Conservation (phyloP, 352 stramenopile genomes). For the Sclerospora graminicola region DNA sequence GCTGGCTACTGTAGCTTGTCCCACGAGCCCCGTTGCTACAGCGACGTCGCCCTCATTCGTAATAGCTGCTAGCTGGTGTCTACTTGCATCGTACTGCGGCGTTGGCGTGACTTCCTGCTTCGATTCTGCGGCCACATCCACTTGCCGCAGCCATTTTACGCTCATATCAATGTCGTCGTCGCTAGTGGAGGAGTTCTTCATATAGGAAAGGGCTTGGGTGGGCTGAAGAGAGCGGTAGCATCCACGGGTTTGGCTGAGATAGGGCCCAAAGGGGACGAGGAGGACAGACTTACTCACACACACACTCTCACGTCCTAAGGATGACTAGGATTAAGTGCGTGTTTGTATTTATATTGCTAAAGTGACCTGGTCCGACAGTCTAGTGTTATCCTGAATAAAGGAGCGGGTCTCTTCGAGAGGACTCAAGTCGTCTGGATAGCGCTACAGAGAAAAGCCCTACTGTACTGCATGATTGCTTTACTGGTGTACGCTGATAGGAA, state of each 20-base stretch:
- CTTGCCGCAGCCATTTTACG: conserved; percentile 11
- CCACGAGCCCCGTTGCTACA: conserved; percentile 3
- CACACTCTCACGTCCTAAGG: neutral
- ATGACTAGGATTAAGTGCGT: neutral
- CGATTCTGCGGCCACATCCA: conserved; percentile 1
- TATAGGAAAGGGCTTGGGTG: conserved; percentile 9
- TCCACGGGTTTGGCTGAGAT: conserved; percentile 19
- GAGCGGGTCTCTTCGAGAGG: too few relatives aligned
- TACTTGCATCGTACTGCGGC: conserved; percentile 11
- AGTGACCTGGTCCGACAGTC: too few relatives aligned
- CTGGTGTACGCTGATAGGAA: too few relatives aligned
- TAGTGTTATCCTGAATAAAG: too few relatives aligned
- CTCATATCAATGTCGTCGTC: conserved; percentile 17
- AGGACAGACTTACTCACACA: too few relatives aligned
- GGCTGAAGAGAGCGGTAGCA: conserved; percentile 15
- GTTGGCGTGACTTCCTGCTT: conserved; percentile 4
- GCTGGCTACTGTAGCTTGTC: conserved; percentile 8
- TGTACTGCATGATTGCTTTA: too few relatives aligned
- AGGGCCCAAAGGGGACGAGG: conserved; percentile 13
- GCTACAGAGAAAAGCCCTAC: too few relatives aligned
- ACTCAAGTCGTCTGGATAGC: neutral
- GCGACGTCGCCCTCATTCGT: conserved; percentile 20
- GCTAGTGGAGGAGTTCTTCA: conserved; percentile 19
- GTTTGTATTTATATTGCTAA: conserved; percentile 13
- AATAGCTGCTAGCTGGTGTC: conserved; percentile 16